phyloP scores from a whole-genome alignment of 495 filamentous ascomycete genomes.

The Xylaria longipes region DNA sequence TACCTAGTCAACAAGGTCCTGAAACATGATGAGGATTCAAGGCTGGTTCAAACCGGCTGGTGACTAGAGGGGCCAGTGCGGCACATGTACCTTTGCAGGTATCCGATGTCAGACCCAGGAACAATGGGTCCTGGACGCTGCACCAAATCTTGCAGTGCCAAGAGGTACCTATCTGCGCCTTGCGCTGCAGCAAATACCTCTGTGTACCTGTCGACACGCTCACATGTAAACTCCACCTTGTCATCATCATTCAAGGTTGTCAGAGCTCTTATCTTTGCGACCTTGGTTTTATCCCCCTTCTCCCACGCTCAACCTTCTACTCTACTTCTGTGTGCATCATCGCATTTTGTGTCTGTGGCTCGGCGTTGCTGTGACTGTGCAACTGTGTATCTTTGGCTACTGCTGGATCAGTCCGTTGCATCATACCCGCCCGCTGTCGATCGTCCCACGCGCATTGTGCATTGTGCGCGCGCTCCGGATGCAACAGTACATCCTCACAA shows the following conservation, averaged over 20 bases:
- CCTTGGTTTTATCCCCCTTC: neutral
- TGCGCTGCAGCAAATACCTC: neutral
- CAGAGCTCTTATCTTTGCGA: constrained; percentile 17
- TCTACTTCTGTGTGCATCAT: constrained; percentile 4
- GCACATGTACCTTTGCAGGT: neutral
- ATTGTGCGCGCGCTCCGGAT: constrained; percentile 21
- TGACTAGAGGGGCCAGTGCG: constrained; percentile 1
- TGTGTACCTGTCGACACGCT: neutral
- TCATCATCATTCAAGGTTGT: constrained; percentile 25
- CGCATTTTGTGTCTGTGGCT: neutral
- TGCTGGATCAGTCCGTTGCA: constrained; percentile 10
- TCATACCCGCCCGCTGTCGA: neutral
- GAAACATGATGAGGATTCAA: constrained; percentile 15
- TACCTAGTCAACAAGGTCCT: constrained; percentile 8
- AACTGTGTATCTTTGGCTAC: constrained; percentile 8
- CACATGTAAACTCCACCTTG: constrained; percentile 22
- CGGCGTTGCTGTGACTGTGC: neutral
- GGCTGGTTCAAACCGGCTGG: constrained; percentile 11
- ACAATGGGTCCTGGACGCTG: neutral
- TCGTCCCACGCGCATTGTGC: constrained; percentile 17
- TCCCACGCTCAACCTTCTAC: neutral
- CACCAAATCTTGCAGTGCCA: constrained; percentile 4
- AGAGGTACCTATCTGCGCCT: neutral
- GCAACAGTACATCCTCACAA: constrained; percentile 3
- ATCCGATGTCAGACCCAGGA: neutral